Evolutionary conservation across 2,329 filamentous ascomycete species (phyloP).

Genomic region (Westerdykella ornata): DNA sequence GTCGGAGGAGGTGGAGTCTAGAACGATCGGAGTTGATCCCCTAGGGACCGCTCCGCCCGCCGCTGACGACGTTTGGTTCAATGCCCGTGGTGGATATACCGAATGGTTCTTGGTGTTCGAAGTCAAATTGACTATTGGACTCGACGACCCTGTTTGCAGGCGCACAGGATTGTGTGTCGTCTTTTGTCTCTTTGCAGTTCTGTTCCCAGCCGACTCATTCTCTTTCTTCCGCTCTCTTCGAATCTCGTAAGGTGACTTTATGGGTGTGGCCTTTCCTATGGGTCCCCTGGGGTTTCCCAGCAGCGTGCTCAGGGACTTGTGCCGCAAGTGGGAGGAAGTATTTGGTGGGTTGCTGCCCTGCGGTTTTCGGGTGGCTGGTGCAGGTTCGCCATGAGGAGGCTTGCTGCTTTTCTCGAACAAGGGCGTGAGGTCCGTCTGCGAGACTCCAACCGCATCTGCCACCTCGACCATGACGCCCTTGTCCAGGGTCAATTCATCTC

Average conservation of each 20-base stretch:
- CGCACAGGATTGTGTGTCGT: slow-evolving; percentile 8
- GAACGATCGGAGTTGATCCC: neutral
- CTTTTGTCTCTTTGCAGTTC: slow-evolving; percentile 38
- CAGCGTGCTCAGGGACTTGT: slow-evolving; percentile 56
- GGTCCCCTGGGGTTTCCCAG: slow-evolving; percentile 60
- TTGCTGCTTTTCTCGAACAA: slow-evolving; percentile 64
- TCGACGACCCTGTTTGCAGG: slow-evolving; percentile 8
- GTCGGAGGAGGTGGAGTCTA: neutral
- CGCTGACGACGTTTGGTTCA: too few species aligned
- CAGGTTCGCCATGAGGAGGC: slow-evolving; percentile 9
- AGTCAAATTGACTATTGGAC: slow-evolving; percentile 5
- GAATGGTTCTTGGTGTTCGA: neutral
- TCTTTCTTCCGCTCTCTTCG: slow-evolving; percentile 21
- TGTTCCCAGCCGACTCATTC: slow-evolving; percentile 28
- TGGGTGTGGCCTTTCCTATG: slow-evolving; percentile 54
- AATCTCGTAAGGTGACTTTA: slow-evolving; percentile 62
- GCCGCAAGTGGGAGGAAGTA: slow-evolving; percentile 41
- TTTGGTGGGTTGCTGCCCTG: slow-evolving; percentile 7
- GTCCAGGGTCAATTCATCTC: slow-evolving; percentile 75
- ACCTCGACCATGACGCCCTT: slow-evolving; percentile 74
- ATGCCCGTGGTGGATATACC: too few species aligned
- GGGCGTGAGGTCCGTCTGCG: slow-evolving; percentile 70
- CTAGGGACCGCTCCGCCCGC: neutral
- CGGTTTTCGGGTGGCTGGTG: slow-evolving; percentile 1
- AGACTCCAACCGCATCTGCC: slow-evolving; percentile 63